These are phyloP conservation scores for Monosporascus sp. DNA, from an alignment of 2,329 filamentous ascomycete species.

Conservation along the genomic window DNA sequence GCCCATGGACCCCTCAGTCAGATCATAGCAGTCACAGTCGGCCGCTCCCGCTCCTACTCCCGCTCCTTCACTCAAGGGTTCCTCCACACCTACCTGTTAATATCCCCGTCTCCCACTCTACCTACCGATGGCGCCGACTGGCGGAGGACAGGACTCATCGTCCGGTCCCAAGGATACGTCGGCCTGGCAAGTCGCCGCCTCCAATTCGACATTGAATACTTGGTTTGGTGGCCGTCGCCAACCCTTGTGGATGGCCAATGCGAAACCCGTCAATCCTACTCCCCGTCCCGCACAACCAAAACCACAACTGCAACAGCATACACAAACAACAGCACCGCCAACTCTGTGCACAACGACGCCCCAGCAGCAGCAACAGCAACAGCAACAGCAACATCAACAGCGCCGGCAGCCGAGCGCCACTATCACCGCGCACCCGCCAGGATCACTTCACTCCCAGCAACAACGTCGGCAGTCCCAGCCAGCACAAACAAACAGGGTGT, in stretches of 20 bases:
- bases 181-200: constrained; percentile 28
- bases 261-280: constrained; percentile 23
- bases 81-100: background rate
- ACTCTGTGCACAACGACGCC: background rate
- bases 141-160: constrained; percentile 9
- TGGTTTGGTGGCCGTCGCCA: constrained; percentile 33
- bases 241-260: constrained; percentile 28
- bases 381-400: background rate
- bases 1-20: background rate
- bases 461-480: background rate
- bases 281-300: constrained; percentile 20
- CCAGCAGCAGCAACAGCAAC: background rate
- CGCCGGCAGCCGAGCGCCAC: background rate
- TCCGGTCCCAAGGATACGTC: constrained; percentile 6
- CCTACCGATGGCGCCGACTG: constrained; percentile 19
- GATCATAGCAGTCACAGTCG: background rate
- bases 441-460: background rate
- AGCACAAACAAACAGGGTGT: constrained; percentile 1
- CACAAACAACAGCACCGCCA: constrained; percentile 6
- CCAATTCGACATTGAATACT: constrained; percentile 36
- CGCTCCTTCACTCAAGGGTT: background rate
- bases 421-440: background rate
- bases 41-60: background rate
- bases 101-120: background rate
- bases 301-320: constrained; percentile 4